Base-by-base conservation (phyloP, 345 rosid species). In the Noccaea caerulescens region DNA sequence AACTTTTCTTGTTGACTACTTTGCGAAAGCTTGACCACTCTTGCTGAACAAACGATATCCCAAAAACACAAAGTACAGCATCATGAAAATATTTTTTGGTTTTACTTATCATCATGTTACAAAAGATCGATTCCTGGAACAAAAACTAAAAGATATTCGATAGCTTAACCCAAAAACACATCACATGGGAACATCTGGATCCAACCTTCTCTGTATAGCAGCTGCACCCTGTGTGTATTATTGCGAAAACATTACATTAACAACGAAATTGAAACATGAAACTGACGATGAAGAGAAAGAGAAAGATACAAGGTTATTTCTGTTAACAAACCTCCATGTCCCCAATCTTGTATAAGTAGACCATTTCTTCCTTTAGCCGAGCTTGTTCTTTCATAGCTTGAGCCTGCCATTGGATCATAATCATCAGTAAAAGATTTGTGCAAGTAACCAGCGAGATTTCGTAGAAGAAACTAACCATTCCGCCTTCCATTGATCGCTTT, bases 351-450 rank as follows among this genome's bases (percentile, higher is more conserved):
- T 87, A 94, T 38, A 86, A 87, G 73, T 82, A 88, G 23, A 90
- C 95, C 99, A 91, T 94, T 80, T 94, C 99, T 80, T 94, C 97
- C 77, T 80, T 82, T 58, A 94, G 82, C 47, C 68, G 90, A 63
- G 97, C 96, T 81, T 93, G 98, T 49, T 94, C 96, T 79, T 88
- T 94, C 98, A 89, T 92, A 55, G 92, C 98, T 81, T 92, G 92
- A 12, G 96, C 98, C 98, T 92, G 75, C 52, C 36, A 59, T 33
- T 45, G 8, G 27, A 53, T 53, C 7, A 32, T 6, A 68, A 43
- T 50, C 27, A 60, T 7, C 52, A 25, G 8, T 56, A 36, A 25
- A 25, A 77, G 50, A 34, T 14, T 18, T 27, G 4, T 18, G 32
- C 18, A 33, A 60, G 44, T n/a, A 46, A 43, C 23, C 6, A 41